Conservation (phyloP, 352 stramenopile species). For the Phytopythium sindhum region DNA sequence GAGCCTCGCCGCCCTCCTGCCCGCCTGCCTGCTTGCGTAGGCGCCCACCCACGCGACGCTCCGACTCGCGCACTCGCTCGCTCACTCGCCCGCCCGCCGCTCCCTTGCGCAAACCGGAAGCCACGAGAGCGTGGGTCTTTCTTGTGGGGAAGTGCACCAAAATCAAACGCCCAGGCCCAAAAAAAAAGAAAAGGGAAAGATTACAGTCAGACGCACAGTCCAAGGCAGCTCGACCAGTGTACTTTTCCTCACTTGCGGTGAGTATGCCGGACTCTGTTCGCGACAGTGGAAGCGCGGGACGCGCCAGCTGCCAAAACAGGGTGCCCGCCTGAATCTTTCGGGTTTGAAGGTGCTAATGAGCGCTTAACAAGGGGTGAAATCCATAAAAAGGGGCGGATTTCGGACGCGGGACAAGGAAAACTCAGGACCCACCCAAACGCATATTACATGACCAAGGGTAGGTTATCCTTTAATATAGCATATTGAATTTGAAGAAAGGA, state of each 20-base stretch:
- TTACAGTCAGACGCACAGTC: neutral
- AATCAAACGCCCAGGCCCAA: neutral
- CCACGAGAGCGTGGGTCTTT: neutral
- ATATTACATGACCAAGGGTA: neutral
- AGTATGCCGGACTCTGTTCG: neutral
- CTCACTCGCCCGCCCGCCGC: neutral
- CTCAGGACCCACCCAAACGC: neutral
- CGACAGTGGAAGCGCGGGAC: too few species aligned
- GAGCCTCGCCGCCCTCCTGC: neutral
- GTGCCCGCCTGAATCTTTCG: neutral
- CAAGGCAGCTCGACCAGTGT: neutral
- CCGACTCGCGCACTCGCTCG: neutral
- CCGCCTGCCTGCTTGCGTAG: neutral
- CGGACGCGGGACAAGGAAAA: neutral
- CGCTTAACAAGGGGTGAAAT: neutral
- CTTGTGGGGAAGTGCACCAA: constrained; percentile 1
- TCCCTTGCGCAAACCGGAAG: neutral
- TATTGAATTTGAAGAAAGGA: too few species aligned
- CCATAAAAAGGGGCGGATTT: neutral
- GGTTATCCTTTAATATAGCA: neutral
- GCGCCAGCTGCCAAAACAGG: neutral
- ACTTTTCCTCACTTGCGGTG: neutral
- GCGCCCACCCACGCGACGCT: neutral
- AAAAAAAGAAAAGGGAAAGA: constrained; percentile 2
- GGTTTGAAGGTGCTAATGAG: neutral